These are phyloP conservation scores for Beta macrorhiza DNA, from an alignment of 179 eudicot genomes.

Conservation along the genomic window DNA sequence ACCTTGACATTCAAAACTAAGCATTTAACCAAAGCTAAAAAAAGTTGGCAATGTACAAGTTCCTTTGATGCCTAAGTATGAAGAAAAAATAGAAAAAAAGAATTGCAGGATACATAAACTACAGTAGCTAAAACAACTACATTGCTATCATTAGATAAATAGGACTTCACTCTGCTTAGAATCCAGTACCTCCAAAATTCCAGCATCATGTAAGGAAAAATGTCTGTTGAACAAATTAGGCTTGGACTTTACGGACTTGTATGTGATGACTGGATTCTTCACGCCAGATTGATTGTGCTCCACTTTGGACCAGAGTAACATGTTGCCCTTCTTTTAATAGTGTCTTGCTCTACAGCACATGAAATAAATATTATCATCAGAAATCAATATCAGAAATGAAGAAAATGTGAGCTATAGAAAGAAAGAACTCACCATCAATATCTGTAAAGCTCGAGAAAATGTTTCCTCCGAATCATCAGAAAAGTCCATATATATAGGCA, in stretches of 20 bases:
- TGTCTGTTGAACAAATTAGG: conserved; percentile 32
- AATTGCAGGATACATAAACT: background rate
- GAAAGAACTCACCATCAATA: conserved; percentile 54
- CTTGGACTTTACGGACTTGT: conserved; percentile 83
- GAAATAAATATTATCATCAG: background rate
- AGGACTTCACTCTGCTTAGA: conserved; percentile 9
- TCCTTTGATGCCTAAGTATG: conserved; percentile 15
- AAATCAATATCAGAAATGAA: background rate
- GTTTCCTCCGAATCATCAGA: conserved; percentile 96
- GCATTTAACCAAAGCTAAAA: conserved; percentile 13
- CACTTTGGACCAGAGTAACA: conserved; percentile 93
- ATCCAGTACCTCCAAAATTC: conserved; percentile 5
- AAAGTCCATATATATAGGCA: conserved; percentile 87
- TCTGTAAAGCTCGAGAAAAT: conserved; percentile 71
- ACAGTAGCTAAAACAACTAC: conserved; percentile 15
- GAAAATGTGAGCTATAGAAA: background rate
- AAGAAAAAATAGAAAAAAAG: background rate
- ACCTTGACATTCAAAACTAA: conserved; percentile 14
- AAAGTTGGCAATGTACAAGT: background rate
- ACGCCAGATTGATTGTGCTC: conserved; percentile 97
- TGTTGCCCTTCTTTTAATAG: conserved; percentile 61
- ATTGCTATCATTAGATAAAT: conserved; percentile 9
- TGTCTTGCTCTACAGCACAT: conserved; percentile 54
- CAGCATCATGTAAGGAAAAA: conserved; percentile 4
- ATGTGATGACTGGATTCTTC: conserved; percentile 89